A percentile compares a stretch with the other conserved stretches of the same genome.
These are phyloP conservation scores for Gaeumannomyces sp. DNA, from an alignment of 2,329 filamentous ascomycete genomes.

Conservation along the genomic window DNA sequence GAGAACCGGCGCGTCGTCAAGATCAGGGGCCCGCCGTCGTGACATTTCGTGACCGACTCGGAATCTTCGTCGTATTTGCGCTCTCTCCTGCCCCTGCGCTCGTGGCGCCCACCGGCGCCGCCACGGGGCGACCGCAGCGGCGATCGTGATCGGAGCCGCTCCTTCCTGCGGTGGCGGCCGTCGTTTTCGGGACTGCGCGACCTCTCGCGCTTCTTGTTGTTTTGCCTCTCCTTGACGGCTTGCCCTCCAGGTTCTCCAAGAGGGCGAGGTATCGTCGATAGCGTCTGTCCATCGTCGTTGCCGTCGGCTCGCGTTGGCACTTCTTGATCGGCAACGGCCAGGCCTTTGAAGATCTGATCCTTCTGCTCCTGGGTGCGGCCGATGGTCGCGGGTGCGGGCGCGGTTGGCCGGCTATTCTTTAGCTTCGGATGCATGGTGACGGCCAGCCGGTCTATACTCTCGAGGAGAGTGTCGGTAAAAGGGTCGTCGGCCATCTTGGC, in stretches of 20 bases:
- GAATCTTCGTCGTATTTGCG: constrained; percentile 42
- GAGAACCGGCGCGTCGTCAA: constrained; percentile 75
- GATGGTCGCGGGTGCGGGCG: constrained; percentile 31
- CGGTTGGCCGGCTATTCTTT: constrained; percentile 49
- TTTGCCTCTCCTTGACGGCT: constrained; percentile 35
- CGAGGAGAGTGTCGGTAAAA: constrained; percentile 80
- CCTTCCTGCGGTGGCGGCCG: constrained; percentile 46
- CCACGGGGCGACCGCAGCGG: constrained; percentile 29
- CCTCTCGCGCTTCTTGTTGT: constrained; percentile 38
- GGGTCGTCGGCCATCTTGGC: constrained; percentile 64
- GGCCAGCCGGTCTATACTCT: constrained; percentile 86
- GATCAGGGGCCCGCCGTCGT: constrained; percentile 45
- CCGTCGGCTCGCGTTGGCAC: constrained; percentile 14
- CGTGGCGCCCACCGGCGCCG: constrained; percentile 33
- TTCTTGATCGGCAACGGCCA: constrained; percentile 77
- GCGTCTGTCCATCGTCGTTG: constrained; percentile 47
- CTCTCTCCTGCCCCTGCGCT: constrained; percentile 23
- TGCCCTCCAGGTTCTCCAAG: constrained; percentile 77
- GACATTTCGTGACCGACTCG: constrained; percentile 46
- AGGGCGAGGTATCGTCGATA: constrained; percentile 92
- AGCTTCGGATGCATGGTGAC: constrained; percentile 86
- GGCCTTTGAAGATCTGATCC: constrained; percentile 80
- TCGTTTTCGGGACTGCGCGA: constrained; percentile 44
- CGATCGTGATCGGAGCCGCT: constrained; percentile 32
- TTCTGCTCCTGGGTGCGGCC: constrained; percentile 58